Conservation (phyloP, 345 rosid species). For the Brassica rapa region DNA sequence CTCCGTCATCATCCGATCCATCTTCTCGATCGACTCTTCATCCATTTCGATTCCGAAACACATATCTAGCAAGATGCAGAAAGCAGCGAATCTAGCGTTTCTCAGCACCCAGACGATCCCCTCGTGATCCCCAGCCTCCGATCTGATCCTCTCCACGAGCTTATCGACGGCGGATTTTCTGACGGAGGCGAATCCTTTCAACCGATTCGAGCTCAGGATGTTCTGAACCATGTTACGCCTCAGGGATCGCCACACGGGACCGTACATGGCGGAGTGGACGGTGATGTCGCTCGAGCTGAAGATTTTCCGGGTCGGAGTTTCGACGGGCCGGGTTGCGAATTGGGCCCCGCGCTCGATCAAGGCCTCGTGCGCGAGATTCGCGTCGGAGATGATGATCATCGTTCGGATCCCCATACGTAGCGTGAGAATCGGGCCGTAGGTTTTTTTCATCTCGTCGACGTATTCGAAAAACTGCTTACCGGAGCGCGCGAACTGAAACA, state of each 20-base stretch:
- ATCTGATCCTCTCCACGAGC: conserved; percentile 49
- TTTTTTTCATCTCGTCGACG: conserved; percentile 50
- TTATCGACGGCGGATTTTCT: conserved; percentile 68
- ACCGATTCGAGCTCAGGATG: conserved; percentile 64
- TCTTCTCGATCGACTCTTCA: conserved; percentile 58
- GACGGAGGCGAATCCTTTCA: conserved; percentile 57
- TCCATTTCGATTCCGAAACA: conserved; percentile 83
- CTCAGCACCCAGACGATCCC: conserved; percentile 68
- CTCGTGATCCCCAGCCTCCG: conserved; percentile 47
- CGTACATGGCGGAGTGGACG: conserved; percentile 78
- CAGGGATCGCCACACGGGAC: conserved; percentile 81
- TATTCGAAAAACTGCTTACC: conserved; percentile 76
- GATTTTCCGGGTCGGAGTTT: conserved; percentile 76
- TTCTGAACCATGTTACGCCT: conserved; percentile 92
- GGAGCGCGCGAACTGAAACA: conserved; percentile 70
- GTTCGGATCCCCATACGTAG: conserved; percentile 82
- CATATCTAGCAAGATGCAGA: conserved; percentile 66
- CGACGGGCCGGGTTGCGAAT: conserved; percentile 69
- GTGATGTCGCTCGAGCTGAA: conserved; percentile 88
- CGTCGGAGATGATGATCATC: conserved; percentile 64
- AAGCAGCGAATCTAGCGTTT: conserved; percentile 75
- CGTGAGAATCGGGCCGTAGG: conserved; percentile 70
- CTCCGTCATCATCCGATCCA: conserved; percentile 64
- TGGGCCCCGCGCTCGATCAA: conserved; percentile 60
- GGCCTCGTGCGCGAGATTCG: conserved; percentile 68